phyloP scores from a whole-genome alignment of 192 early-diverging fungal genomes.

The Paraglomus occultum region DNA sequence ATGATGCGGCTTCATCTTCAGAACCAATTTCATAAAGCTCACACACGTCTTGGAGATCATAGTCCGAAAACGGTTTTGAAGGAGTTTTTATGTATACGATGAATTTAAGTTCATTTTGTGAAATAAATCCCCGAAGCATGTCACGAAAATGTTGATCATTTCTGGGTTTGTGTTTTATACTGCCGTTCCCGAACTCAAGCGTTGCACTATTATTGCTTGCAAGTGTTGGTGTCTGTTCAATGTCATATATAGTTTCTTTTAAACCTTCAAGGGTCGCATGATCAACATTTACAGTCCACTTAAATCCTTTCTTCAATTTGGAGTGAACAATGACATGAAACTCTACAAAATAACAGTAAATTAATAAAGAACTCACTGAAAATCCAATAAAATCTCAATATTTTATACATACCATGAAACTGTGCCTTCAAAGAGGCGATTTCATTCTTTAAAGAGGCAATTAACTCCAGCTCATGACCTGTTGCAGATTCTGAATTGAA shows the following conservation, averaged over 20 bases:
- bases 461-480: not conserved
- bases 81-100: constrained; percentile 18
- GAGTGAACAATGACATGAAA: too few species aligned
- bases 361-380: constrained; percentile 10
- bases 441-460: too few species aligned
- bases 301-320: too few species aligned
- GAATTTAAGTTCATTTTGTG: constrained; percentile 7
- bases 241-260: constrained; percentile 13
- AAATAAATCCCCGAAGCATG: constrained; percentile 1
- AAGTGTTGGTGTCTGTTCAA: not conserved
- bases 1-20: too few species aligned
- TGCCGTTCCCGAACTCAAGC: not conserved
- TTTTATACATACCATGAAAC: constrained; percentile 2
- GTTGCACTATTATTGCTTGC: constrained; percentile 1
- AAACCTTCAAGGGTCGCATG: constrained; percentile 10
- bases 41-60: not conserved
- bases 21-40: constrained; percentile 3
- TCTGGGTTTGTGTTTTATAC: not conserved
- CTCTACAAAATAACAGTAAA: too few species aligned
- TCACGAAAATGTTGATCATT: constrained; percentile 10
- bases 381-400: constrained; percentile 16
- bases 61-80: too few species aligned
- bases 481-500: too few species aligned
- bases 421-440: constrained; percentile 4
- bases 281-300: too few species aligned